phyloP scores from a whole-genome alignment of 2,329 filamentous ascomycete genomes.

The Exserohilum turcica region DNA sequence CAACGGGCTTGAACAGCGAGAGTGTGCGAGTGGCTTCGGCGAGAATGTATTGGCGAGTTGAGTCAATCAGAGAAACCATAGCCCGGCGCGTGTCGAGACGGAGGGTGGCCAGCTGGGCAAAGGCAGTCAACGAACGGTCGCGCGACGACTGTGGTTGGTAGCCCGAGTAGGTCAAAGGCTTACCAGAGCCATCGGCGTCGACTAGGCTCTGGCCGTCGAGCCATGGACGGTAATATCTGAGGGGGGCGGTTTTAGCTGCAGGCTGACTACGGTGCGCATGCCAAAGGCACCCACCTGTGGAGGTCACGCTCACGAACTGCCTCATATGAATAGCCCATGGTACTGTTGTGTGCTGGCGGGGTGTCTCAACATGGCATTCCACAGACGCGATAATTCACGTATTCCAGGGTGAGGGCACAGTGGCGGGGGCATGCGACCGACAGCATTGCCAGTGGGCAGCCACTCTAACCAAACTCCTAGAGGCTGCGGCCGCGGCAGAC shows the following conservation, averaged over 20 bases:
- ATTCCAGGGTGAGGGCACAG: constrained; percentile 7
- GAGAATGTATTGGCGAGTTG: constrained; percentile 46
- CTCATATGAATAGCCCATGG: constrained; percentile 28
- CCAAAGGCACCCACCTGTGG: constrained; percentile 26
- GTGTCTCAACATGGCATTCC: constrained; percentile 18
- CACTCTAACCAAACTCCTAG: not conserved
- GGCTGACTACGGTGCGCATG: not conserved
- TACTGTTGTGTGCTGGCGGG: constrained; percentile 7
- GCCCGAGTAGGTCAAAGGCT: constrained; percentile 33
- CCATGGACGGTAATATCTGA: constrained; percentile 47
- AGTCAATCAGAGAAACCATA: constrained; percentile 48
- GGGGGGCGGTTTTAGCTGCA: constrained; percentile 4
- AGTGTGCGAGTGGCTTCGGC: constrained; percentile 47
- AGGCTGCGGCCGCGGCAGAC: constrained; percentile 5
- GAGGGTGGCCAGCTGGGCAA: constrained; percentile 44
- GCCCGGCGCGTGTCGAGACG: constrained; percentile 41
- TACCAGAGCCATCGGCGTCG: constrained; percentile 29
- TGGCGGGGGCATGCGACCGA: constrained; percentile 3
- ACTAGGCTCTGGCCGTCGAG: constrained; percentile 43
- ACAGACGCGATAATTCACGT: constrained; percentile 7
- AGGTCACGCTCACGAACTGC: constrained; percentile 37
- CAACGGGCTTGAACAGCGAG: constrained; percentile 37
- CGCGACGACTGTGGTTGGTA: constrained; percentile 27
- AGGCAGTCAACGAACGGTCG: constrained; percentile 43
- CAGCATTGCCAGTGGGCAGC: not conserved